Conservation (phyloP, 768 basidiomycete species). For the Tylopilus plumbeoviolaceoides region DNA sequence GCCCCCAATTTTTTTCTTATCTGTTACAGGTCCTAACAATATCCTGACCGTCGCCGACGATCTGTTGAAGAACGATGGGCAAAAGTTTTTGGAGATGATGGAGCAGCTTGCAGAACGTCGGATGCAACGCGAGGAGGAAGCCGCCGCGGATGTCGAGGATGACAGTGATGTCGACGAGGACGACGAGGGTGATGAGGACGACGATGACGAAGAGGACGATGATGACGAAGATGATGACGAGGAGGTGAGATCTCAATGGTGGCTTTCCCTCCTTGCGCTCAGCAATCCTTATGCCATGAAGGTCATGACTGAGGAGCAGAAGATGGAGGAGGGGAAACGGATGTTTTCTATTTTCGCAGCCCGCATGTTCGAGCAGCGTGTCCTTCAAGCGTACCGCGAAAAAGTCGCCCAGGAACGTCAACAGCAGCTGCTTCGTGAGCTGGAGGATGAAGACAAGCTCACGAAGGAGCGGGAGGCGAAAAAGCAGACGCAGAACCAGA, state of each 20-base stretch:
- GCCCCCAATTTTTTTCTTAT: constrained; percentile 15
- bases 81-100: constrained; percentile 99
- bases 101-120: constrained; percentile 94
- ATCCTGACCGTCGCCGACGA: constrained; percentile 99
- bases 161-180: constrained; percentile 62
- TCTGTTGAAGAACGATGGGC: constrained; percentile 96
- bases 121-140: constrained; percentile 84
- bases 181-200: constrained; percentile 55
- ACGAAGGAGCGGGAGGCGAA: constrained; percentile 87
- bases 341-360: constrained; percentile 99
- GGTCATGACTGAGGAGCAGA: constrained; percentile 92
- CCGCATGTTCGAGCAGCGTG: constrained; percentile 98
- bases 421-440: constrained; percentile 85
- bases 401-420: constrained; percentile 96
- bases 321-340: constrained; percentile 98
- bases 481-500: constrained; percentile 90
- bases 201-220: constrained; percentile 63
- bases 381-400: constrained; percentile 93
- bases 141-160: constrained; percentile 55
- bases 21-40: constrained; percentile 68
- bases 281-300: constrained; percentile 24
- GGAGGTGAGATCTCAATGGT: constrained; percentile 34
- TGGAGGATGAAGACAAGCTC: constrained; percentile 91
- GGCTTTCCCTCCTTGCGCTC: constrained; percentile 5
- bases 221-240: constrained; percentile 47